Percentiles rank a stretch among this genome's conserved stretches.
These are phyloP conservation scores for Lactarius akahatsu DNA, from an alignment of 768 basidiomycete genomes.

Conservation along the genomic window DNA sequence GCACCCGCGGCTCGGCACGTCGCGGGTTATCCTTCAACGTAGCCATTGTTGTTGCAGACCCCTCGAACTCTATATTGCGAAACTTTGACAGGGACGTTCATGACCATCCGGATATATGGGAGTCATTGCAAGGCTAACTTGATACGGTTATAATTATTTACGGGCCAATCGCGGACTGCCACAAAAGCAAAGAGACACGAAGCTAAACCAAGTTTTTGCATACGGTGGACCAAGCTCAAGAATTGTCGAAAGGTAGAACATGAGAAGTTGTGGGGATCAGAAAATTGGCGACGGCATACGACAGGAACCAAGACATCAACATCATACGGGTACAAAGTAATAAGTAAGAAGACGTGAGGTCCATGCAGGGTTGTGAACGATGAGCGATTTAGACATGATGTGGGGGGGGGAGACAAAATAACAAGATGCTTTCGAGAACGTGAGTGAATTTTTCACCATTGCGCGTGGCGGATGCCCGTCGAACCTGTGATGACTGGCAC, in stretches of 20 bases:
- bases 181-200: constrained; percentile 5
- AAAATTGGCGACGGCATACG: constrained; percentile 16
- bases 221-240: constrained; percentile 7
- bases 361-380: constrained; percentile 15
- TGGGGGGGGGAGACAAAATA: neutral
- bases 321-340: constrained; percentile 22
- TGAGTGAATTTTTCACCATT: constrained; percentile 14
- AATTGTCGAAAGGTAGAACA: neutral
- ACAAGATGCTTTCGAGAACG: constrained; percentile 7
- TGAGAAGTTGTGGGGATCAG: neutral
- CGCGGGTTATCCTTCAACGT: neutral
- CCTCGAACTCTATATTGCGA: neutral
- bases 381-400: constrained; percentile 23
- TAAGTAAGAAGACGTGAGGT: constrained; percentile 17
- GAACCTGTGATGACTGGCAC: constrained; percentile 23
- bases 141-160: constrained; percentile 5
- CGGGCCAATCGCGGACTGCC: constrained; percentile 1
- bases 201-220: constrained; percentile 17
- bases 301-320: constrained; percentile 15
- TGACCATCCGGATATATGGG: neutral
- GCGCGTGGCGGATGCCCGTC: constrained; percentile 27
- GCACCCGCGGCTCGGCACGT: neutral
- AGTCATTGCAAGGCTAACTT: neutral
- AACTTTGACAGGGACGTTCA: neutral
- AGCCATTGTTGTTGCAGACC: neutral